Conservation (phyloP, 129 eudicot genomes). For the Arctium lappa region DNA sequence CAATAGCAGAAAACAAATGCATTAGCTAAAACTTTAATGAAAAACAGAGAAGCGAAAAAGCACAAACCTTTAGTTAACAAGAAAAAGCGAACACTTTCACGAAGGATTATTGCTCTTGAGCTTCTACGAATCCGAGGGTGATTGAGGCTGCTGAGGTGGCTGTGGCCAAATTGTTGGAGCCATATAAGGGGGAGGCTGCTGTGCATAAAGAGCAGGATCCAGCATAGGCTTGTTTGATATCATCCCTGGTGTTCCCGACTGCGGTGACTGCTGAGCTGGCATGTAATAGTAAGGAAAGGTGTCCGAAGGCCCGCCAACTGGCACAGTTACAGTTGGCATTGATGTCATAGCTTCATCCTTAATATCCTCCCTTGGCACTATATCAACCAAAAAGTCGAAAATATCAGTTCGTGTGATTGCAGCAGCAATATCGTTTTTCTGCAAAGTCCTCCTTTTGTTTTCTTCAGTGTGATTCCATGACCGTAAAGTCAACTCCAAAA, state of each 20-base stretch:
- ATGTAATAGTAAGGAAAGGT: slow-evolving; percentile 59
- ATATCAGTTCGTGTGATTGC: slow-evolving; percentile 79
- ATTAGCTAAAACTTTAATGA: not conserved
- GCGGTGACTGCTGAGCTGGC: slow-evolving; percentile 61
- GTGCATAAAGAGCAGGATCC: slow-evolving; percentile 56
- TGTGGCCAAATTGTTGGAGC: slow-evolving; percentile 56
- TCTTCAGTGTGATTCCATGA: slow-evolving; percentile 87
- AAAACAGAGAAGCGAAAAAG: not conserved
- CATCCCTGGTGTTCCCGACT: slow-evolving; percentile 51
- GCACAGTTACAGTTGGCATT: slow-evolving; percentile 50
- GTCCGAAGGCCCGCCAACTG: slow-evolving; percentile 58
- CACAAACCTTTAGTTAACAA: slow-evolving; percentile 2
- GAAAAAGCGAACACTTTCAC: not conserved
- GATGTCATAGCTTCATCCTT: slow-evolving; percentile 61
- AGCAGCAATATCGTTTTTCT: slow-evolving; percentile 69
- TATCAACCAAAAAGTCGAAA: slow-evolving; percentile 68
- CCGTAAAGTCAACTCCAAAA: slow-evolving; percentile 67
- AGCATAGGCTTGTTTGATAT: slow-evolving; percentile 48
- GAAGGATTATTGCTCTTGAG: slow-evolving; percentile 12
- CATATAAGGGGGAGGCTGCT: slow-evolving; percentile 54
- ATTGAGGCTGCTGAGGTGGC: slow-evolving; percentile 48
- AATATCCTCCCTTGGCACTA: slow-evolving; percentile 65
- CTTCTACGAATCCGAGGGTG: slow-evolving; percentile 55
- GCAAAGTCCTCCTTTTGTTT: slow-evolving; percentile 67
- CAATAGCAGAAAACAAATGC: not conserved